Conservation (phyloP, 164 flowering plant species). For the Nymphaea colorata region DNA sequence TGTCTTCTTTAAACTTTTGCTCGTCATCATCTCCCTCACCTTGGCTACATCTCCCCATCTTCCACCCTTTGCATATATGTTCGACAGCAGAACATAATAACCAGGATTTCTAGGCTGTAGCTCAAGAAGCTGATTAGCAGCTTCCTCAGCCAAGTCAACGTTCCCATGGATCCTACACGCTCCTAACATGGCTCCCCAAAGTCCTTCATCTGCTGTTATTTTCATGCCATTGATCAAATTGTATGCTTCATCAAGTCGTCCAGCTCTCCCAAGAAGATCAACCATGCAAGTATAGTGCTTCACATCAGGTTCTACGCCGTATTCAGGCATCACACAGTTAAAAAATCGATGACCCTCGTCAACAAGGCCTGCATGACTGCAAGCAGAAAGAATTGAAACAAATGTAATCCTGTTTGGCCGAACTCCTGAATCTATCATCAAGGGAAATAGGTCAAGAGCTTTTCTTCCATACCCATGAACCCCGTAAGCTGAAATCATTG, state of each 20-base stretch:
- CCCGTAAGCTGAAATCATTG: constrained; percentile 51
- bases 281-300: constrained; percentile 56
- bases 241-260: constrained; percentile 36
- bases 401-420: constrained; percentile 37
- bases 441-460: constrained; percentile 35
- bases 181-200: constrained; percentile 47
- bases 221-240: constrained; percentile 27
- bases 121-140: constrained; percentile 36
- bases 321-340: constrained; percentile 21
- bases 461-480: constrained; percentile 40
- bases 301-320: constrained; percentile 27
- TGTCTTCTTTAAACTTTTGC: constrained; percentile 29
- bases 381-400: constrained; percentile 37
- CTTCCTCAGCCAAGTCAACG: constrained; percentile 34
- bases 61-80: constrained; percentile 47
- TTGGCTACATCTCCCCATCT: constrained; percentile 45
- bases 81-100: constrained; percentile 48
- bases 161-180: constrained; percentile 41
- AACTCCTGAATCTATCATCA: constrained; percentile 33
- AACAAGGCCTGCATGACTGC: constrained; percentile 46
- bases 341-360: constrained; percentile 38
- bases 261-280: constrained; percentile 54
- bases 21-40: constrained; percentile 30
- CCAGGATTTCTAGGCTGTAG: constrained; percentile 37
- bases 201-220: constrained; percentile 30